Evolutionary conservation across 176 grass and related monocot genomes (phyloP), one percentile per base, ranked within the genome.

Genomic region (Eleusine indica): DNA sequence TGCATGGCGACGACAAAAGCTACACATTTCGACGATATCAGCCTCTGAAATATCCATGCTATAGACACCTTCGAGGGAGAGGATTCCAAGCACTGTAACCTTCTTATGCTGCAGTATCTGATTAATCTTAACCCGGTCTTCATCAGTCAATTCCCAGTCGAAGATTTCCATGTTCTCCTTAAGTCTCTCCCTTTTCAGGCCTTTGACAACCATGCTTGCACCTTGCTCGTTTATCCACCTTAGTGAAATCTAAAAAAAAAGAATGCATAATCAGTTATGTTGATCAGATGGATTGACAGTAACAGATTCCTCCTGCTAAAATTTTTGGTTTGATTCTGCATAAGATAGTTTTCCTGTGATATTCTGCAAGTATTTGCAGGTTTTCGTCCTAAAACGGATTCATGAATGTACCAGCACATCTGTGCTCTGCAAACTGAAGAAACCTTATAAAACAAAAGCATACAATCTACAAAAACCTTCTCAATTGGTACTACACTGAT

Each of bases 151-250:
- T 75, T 91, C 81, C 91, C 91, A 93, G 18, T 91, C 13, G 12
- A 97, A 93, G 54, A 91, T 80, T 53, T 81, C 49, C 0, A 89
- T 37, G 64, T 91, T 97, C 66, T 97, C 77, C 41, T 74, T 70
- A n/a, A 91, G 81, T 65, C 88, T 81, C 65, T 89, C 87, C 66
- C 53, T 57, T 6, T 81, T 91, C 19, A 86, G 80, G 69, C 91
- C 91, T 49, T 93, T 93, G 18, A 70, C 84, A 25, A 89, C 86
- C 42, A 91, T 75, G 86, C 88, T 82, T 7, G 54, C 84, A 0
- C 91, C 88, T 93, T 96, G 91, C 73, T 96, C 76, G 18, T 85
- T 70, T 38, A 91, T 66, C 94, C 91, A 93, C 43, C 91, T 87
- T 46, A 93, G 57, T 42, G 91, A 89, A 61, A 96, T 84, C 94